Conservation (phyloP, 2,329 filamentous ascomycete genomes). For the Colletotrichum truncatum region DNA sequence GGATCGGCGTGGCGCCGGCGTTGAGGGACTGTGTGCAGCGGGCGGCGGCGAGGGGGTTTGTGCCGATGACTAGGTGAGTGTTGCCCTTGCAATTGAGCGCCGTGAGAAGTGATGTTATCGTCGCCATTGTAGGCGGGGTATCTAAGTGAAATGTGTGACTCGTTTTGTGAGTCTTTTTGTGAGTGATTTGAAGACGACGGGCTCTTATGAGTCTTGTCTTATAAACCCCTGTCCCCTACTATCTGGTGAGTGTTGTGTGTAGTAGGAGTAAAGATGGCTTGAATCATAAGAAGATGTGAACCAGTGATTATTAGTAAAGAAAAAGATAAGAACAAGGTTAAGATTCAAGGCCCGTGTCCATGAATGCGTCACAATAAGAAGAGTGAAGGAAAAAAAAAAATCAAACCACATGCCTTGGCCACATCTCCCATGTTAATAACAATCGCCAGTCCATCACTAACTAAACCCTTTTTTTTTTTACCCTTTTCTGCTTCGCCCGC, state of each 20-base stretch:
- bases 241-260: background rate
- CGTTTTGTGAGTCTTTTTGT: background rate
- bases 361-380: too few relatives aligned
- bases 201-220: background rate
- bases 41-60: conserved; percentile 86
- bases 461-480: background rate
- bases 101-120: conserved; percentile 68
- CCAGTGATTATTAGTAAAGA: too few relatives aligned
- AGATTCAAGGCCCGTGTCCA: too few relatives aligned
- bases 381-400: too few relatives aligned
- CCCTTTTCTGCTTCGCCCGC: too few relatives aligned
- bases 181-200: background rate
- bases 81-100: conserved; percentile 75
- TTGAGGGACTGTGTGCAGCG: conserved; percentile 82
- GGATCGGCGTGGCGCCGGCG: conserved; percentile 81
- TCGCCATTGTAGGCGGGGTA: conserved; percentile 8
- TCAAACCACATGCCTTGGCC: too few relatives aligned
- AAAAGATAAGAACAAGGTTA: too few relatives aligned
- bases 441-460: too few relatives aligned
- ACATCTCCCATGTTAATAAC: too few relatives aligned
- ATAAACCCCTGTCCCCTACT: conserved; percentile 17
- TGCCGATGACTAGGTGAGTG: conserved; percentile 86
- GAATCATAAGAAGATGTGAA: too few relatives aligned
- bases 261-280: background rate
- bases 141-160: background rate